Base-by-base conservation (phyloP, 2,329 filamentous ascomycete species). In the Podosphaera fusca region DNA sequence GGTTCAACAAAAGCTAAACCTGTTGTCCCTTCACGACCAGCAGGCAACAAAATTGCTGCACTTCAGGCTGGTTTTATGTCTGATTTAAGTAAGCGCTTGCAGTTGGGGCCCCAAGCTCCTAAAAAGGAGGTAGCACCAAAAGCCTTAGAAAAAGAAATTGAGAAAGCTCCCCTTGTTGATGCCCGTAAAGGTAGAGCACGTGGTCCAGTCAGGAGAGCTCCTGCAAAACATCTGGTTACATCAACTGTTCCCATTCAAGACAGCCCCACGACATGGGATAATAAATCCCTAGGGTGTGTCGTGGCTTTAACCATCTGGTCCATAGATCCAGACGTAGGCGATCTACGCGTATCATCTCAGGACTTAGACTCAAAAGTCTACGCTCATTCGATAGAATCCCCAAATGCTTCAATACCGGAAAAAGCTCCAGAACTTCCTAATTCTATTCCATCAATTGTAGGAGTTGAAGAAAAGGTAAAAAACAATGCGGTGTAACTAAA, bases 21-120 rank as follows among this genome's bases (percentile, higher is more conserved):
- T 3, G 78, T 81, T 0, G 78, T 96, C 1, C 89, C 92, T 9
- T 78, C 82, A 12, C 80, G 87, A 51, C 86, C 88, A 1, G 76
- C 77, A 49, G 86, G 86, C 8, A 79, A 81, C 64, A 96, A 96
- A 73, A 94, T 98, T 67, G 87, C 89, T 14, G 85, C 87, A 31
- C 73, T 98, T 36, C 88, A 94, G 70, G 86, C 86, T 42, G 87
- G 86, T 2, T 96, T 98, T 69, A 81, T 98, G 76, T 88, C 82
- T 50, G 90, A 96, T 66, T 73, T 98, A 47, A 95, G 96, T 69
- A 89, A 87, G 64, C 84, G 88, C 54, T 74, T 98, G 34, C 83
- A 87, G 66, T 72, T 94, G 40, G 92, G 92, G 0, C 90, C 89
- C n/a, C 82, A 86, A 63, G 79, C 76, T 8, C 78, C 81, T 1